Conservation (phyloP, 2,329 filamentous ascomycete species). For the Pleomassaria siparia region DNA sequence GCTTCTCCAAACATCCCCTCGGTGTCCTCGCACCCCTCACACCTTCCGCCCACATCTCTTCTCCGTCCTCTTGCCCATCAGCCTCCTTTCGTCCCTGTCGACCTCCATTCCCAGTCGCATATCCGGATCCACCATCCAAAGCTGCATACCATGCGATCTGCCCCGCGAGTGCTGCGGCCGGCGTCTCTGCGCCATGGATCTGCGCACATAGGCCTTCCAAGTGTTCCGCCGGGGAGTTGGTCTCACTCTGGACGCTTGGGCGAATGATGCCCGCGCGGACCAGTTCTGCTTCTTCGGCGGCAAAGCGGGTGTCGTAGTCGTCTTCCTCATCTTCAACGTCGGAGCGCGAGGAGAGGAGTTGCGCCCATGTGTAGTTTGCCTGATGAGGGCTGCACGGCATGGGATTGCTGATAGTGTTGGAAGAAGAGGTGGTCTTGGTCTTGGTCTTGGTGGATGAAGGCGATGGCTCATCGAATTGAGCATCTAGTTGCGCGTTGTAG, state of each 20-base stretch:
- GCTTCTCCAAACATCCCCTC: background rate
- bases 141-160: constrained; percentile 1
- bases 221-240: background rate
- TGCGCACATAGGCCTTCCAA: background rate
- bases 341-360: background rate
- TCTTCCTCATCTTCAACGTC: background rate
- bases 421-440: background rate
- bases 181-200: background rate
- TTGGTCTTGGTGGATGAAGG: background rate
- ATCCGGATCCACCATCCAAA: background rate
- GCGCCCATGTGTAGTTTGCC: background rate
- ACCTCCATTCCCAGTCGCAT: background rate
- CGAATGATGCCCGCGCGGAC: constrained; percentile 1
- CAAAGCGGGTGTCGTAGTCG: constrained; percentile 3
- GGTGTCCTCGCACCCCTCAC: background rate
- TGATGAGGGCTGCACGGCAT: background rate
- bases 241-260: background rate
- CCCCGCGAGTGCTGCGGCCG: background rate
- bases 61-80: background rate
- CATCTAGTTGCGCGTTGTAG: constrained; percentile 1
- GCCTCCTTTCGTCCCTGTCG: background rate
- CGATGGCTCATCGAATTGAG: background rate
- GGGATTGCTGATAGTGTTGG: background rate
- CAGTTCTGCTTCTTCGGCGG: constrained; percentile 4
- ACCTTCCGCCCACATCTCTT: background rate